Evolutionary conservation across 202 grass and related monocot genomes (phyloP).

Genomic region (Brachypodium distachyon): DNA sequence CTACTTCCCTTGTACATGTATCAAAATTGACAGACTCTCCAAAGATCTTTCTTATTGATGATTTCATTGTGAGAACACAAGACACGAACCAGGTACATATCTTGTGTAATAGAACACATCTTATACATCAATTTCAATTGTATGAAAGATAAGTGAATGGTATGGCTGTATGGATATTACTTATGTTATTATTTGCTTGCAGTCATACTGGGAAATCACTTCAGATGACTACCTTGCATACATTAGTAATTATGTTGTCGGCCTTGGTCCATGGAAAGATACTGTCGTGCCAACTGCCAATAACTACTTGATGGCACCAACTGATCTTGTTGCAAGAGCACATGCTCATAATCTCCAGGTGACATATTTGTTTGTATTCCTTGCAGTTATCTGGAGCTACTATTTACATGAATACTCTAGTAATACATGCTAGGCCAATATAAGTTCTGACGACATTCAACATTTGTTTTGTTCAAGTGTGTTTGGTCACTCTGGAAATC

Average conservation of each 20-base stretch:
- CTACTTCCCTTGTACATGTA: conserved; percentile 51
- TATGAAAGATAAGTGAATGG: background rate
- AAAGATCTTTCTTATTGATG: conserved; percentile 54
- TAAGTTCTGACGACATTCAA: background rate
- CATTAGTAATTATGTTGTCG: conserved; percentile 48
- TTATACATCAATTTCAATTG: background rate
- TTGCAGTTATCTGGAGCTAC: background rate
- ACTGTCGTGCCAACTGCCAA: conserved; percentile 44
- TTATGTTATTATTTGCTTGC: conserved; percentile 13
- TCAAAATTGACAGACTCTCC: conserved; percentile 67
- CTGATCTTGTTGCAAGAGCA: conserved; percentile 68
- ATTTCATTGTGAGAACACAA: conserved; percentile 50
- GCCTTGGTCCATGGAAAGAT: conserved; percentile 78
- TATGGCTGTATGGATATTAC: background rate
- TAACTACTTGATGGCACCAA: conserved; percentile 53
- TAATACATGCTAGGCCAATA: background rate
- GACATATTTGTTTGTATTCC: background rate
- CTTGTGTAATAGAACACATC: background rate
- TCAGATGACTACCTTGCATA: conserved; percentile 64
- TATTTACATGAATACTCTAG: background rate
- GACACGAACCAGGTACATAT: conserved; percentile 61
- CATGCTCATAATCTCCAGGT: conserved; percentile 86
- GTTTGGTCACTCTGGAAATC: background rate
- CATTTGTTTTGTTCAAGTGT: background rate
- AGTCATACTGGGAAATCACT: conserved; percentile 82